These are phyloP conservation scores for Leucocoprinus leucothites DNA, from an alignment of 768 basidiomycete genomes.

Conservation along the genomic window DNA sequence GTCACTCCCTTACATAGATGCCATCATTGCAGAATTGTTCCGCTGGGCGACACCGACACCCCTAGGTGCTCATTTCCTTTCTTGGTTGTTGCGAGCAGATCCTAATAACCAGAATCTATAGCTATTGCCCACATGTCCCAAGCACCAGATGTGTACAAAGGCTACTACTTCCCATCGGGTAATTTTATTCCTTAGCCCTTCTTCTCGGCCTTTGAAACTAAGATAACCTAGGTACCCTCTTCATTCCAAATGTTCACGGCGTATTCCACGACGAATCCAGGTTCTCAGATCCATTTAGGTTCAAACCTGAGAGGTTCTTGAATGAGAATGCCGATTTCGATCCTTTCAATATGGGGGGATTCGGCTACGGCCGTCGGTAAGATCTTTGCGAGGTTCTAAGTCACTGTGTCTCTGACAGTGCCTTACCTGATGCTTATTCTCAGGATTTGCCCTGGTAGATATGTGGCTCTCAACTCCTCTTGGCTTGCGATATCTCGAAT, in stretches of 20 bases:
- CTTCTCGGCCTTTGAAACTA: not conserved
- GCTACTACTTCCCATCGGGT: conserved; percentile 24
- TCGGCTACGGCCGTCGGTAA: conserved; percentile 33
- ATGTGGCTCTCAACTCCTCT: conserved; percentile 26
- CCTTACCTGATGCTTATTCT: no score
- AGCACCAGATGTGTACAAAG: conserved; percentile 30
- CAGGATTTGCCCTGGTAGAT: conserved; percentile 35
- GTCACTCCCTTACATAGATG: conserved; percentile 27
- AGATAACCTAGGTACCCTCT: conserved; percentile 19
- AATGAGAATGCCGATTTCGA: conserved; percentile 17
- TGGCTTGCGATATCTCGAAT: conserved; percentile 30
- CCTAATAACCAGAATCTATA: no score
- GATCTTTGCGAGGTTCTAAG: not conserved
- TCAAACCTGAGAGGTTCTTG: conserved; percentile 57
- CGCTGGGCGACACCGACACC: conserved; percentile 38
- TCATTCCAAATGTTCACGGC: conserved; percentile 32
- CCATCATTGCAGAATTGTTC: conserved; percentile 38
- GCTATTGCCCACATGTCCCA: conserved; percentile 31
- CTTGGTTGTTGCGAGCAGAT: no score
- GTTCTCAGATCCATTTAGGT: conserved; percentile 50
- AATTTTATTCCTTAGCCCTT: not conserved
- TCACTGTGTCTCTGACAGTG: no score
- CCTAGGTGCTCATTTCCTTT: conserved; percentile 22
- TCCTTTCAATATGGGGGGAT: conserved; percentile 21
- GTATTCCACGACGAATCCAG: conserved; percentile 46